Evolutionary conservation across 1,284 basidiomycete genomes (phyloP), one percentile per base, ranked within the genome.

Genomic region (Ustilago bromivora): DNA sequence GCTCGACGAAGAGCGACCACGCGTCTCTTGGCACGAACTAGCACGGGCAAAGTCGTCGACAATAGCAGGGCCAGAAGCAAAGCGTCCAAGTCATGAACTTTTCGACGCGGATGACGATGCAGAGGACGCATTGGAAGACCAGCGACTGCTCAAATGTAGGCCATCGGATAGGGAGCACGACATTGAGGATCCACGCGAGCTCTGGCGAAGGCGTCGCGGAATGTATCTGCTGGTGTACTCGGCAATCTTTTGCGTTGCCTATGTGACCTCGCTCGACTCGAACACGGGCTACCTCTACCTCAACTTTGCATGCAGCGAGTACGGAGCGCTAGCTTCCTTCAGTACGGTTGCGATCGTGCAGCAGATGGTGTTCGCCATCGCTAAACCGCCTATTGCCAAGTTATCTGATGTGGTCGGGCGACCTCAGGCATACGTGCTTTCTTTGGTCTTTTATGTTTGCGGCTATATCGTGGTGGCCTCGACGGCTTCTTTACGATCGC

Each of bases 361-460:
- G 80, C 82, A 85, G 69, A 79, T 85, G 66, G 72, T 89, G 65
- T 88, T 91, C 68, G 91, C 91, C 28, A 89, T 91, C 53, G 90
- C 92, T 41, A 94, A 94, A 87, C 93, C 93, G 31, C 89, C 93
- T 53, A 91, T 93, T 79, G 93, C 93, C 3, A 94, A 93, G 86
- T 86, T 94, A 40, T 90, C 92, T 2, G 93, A 94, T 81, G 90
- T 92, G 34, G 80, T 88, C 12, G 89, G 89, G 1, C 87, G 89
- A 53, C 88, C 87, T 0, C 87, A 89, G 71, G 87, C 92, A 0
- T 93, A 91, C 80, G 86, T 90, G 52, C 82, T 90, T 53, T 90
- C 92, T 58, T 87, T 87, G 6, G 52, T 86, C 31, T 82, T 88
- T 52, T 89, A 89, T 79, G 84, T 87, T 17, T 61, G 87, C 49